Percentiles rank a stretch among this genome's conserved stretches.
Conservation (phyloP, 441 rosid species). For the Geranium incanum region DNA sequence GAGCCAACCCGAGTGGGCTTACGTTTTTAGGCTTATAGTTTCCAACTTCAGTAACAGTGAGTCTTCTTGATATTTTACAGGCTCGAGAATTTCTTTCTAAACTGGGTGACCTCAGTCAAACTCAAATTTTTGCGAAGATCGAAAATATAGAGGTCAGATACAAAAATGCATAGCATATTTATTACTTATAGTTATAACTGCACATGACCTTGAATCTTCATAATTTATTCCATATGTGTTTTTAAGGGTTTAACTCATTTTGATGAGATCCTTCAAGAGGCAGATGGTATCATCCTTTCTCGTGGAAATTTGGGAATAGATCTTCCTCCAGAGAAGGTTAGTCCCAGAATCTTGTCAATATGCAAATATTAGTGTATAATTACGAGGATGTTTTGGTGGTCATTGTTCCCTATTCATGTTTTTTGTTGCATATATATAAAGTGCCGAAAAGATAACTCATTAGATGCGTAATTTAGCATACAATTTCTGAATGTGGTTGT, state of each 20-base stretch:
- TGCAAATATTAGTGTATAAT: not conserved
- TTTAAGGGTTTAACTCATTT: constrained; percentile 45
- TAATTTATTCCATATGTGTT: constrained; percentile 9
- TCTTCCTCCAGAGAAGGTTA: constrained; percentile 56
- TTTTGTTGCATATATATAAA: not conserved
- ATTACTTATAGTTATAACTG: not conserved
- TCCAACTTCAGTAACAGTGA: constrained; percentile 13
- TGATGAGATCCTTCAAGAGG: constrained; percentile 55
- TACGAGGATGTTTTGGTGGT: not conserved
- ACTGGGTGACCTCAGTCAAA: constrained; percentile 37
- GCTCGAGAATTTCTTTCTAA: constrained; percentile 44
- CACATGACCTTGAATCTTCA: constrained; percentile 12
- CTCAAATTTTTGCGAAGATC: constrained; percentile 49
- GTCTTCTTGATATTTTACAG: constrained; percentile 23
- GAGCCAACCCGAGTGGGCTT: too few species aligned
- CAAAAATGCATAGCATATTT: not conserved
- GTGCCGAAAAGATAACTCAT: not conserved
- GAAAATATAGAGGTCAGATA: constrained; percentile 46
- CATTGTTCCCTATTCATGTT: not conserved
- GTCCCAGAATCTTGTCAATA: not conserved
- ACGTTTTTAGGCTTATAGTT: not conserved
- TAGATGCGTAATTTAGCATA: not conserved
- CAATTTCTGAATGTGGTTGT: not conserved
- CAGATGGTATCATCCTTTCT: constrained; percentile 48
- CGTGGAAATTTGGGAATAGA: constrained; percentile 59